Base-by-base conservation (phyloP, 192 early-diverging fungal species). In the Backusella morwellensis region DNA sequence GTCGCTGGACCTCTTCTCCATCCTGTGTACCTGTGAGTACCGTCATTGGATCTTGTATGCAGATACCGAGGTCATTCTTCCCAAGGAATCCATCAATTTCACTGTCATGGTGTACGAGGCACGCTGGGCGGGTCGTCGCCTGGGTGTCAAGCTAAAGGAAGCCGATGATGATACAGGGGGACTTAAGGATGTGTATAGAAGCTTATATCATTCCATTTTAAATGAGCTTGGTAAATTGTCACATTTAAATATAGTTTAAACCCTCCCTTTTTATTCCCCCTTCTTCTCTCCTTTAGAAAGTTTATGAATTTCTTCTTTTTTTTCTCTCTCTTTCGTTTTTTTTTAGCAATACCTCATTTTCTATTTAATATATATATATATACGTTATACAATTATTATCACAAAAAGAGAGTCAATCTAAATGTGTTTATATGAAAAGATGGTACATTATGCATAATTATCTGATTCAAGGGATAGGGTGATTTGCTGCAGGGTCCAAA, bases 141-240 rank as follows among this genome's bases (percentile, higher is more conserved):
- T 70, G 15, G 78, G 73, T 17, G 54, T 79, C 21, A 79, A 79
- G 21, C 38, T 79, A 34, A 79, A 79, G 35, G 78, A 79, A 59
- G 38, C 56, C 2, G 21, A 63, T 11, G 56, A 63, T 63, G 56
- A 23, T 63, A 63, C 56, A 26, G 56, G 56, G 9, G 21, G 23
- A 3, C 26, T 63, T 11, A 63, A 63, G 23, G 56, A 63, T 63
- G 56, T 63, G 2, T 63, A 63, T 63, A 26, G 23, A 63, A 63
- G 56, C n/a, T 5, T 63, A 8, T 63, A 63, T 15, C 11, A 29
- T 23, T 29, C 56, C 21, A 63, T 63, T 63, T 63, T 63, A 63
- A 63, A 63, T 29, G 56, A 63, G 12, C 56, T 63, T 63, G 56
- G 56, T 29, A 63, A 63, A 63, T 29, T 63, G 26, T 63, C 56